Evolutionary conservation across 108 stramenopile species (phyloP), one percentile per base, ranked within the genome.

Genomic region (Craspedostauros australis): DNA sequence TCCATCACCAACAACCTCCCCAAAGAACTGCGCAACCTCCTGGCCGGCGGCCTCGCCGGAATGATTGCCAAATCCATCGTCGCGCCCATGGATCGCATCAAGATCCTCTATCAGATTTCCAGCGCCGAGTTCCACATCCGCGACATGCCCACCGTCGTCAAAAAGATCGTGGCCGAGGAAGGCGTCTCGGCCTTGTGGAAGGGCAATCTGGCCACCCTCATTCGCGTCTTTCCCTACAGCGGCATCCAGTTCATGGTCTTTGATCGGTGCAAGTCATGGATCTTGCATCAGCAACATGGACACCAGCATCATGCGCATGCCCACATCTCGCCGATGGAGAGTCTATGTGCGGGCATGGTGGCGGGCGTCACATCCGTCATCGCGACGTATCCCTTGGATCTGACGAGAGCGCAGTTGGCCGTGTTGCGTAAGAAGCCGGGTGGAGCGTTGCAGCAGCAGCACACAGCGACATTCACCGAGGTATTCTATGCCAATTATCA

Each of bases 161-260:
- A 41, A 22, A 59, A 48, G 21, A 93, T 93, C 46, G 41, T 87
- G 5, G 57, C 71, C 20, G 57, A 75, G 34, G 95, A 96, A 68
- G 97, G 97, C 0, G 44, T 78, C 33, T 30, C 52, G 11, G 95
- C 92, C 2, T 60, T 96, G 16, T 96, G 96, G 96, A 94, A 92
- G 57, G 97, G 97, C 3, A 96, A 98, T 73, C 71, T 70, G 38
- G 97, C 95, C 21, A 96, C 95, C 11, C 84, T 96, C 82, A 78
- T 95, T 41, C 87, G 97, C 26, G 96, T 98, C 14, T 92, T 94
- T 77, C 97, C 97, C 8, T 98, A 98, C 57, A 73, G 84, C 18
- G 97, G 95, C 18, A 91, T 96, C 56, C 97, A 98, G 64, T 96
- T 98, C 58, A 93, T 95, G 87, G 84, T 95, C 8, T 97, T 95